Percentiles rank a stretch among this genome's conserved stretches.
These are phyloP conservation scores for Pleurotus salmoneostramineus DNA, from an alignment of 768 basidiomycete genomes.

Conservation along the genomic window DNA sequence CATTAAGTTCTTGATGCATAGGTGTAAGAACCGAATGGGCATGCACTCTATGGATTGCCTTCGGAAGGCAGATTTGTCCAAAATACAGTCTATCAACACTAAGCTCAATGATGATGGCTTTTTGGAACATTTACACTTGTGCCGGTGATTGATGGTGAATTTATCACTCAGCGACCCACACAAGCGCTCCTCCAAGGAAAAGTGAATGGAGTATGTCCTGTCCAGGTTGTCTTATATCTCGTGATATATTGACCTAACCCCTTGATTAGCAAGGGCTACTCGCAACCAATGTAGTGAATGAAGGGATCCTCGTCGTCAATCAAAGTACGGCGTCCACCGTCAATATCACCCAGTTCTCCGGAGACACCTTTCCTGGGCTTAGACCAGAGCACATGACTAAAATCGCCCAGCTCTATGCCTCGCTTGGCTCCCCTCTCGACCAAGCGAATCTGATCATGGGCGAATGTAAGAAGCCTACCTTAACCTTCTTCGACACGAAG, in stretches of 20 bases:
- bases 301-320: constrained; percentile 23
- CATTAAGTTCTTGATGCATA: background rate
- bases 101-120: constrained; percentile 17
- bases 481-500: background rate
- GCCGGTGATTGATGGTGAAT: constrained; percentile 29
- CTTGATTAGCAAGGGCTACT: constrained; percentile 15
- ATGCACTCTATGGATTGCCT: constrained; percentile 24
- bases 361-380: constrained; percentile 16
- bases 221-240: background rate
- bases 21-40: constrained; percentile 18
- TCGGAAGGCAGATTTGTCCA: constrained; percentile 16
- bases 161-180: constrained; percentile 28
- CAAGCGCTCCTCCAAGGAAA: constrained; percentile 21
- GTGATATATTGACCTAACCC: background rate
- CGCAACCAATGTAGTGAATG: constrained; percentile 20
- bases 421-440: constrained; percentile 10
- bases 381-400: constrained; percentile 3
- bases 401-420: constrained; percentile 11
- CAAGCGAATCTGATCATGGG: constrained; percentile 15
- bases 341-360: constrained; percentile 11
- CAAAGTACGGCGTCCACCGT: constrained; percentile 4
- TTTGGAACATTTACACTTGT: constrained; percentile 21
- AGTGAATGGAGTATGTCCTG: constrained; percentile 26
- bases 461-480: constrained; percentile 14
- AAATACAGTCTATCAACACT: constrained; percentile 20